A percentile compares a stretch with the other conserved stretches of the same genome.
Evolutionary conservation across 345 rosid species (phyloP).

Genomic region (Hirschfeldia incana): DNA sequence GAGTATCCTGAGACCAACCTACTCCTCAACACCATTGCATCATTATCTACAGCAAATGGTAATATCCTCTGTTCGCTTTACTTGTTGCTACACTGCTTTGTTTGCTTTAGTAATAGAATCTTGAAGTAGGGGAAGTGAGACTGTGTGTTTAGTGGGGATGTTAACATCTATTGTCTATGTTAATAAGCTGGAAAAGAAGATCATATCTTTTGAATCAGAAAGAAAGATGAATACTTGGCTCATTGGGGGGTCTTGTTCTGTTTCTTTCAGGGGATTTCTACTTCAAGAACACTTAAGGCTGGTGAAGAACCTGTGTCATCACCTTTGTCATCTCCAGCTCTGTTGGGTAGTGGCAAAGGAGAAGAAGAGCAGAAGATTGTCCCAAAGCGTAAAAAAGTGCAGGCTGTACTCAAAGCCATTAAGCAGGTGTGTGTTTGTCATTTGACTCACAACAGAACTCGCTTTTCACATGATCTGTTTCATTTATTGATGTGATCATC

Average conservation of each 20-base stretch:
- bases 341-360: conserved; percentile 55
- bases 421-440: conserved; percentile 65
- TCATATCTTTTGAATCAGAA: too few species aligned
- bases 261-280: conserved; percentile 65
- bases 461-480: neutral
- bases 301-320: conserved; percentile 73
- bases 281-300: conserved; percentile 62
- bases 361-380: conserved; percentile 62
- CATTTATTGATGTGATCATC: too few species aligned
- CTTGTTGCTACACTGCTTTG: too few species aligned
- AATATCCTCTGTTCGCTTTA: conserved; percentile 29
- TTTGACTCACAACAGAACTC: neutral
- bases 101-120: neutral
- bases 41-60: conserved; percentile 73
- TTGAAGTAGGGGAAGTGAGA: neutral
- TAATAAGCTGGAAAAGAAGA: too few species aligned
- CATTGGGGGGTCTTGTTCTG: neutral
- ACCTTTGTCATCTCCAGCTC: conserved; percentile 66
- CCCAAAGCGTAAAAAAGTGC: conserved; percentile 67
- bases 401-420: conserved; percentile 81
- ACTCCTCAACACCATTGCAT: conserved; percentile 51
- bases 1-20: conserved; percentile 47
- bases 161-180: neutral
- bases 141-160: neutral
- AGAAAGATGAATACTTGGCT: too few species aligned